A percentile compares a stretch with the other conserved stretches of the same genome.
Conservation (phyloP, 129 eudicot genomes). For the Dittrichia graveolens region DNA sequence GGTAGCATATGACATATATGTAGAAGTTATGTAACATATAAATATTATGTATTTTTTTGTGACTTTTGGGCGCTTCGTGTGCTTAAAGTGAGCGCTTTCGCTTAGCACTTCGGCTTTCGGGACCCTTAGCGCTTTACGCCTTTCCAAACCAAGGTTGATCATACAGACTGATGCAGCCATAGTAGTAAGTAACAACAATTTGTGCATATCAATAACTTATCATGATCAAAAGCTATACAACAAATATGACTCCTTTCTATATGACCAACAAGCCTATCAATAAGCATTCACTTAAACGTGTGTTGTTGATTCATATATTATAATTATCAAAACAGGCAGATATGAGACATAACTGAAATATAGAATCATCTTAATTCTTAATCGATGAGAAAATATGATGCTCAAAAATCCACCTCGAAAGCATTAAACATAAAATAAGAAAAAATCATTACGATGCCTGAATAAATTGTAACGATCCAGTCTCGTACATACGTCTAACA, state of each 20-base stretch:
- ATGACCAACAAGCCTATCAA: background rate
- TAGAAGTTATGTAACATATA: too few relatives aligned
- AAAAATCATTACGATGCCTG: background rate
- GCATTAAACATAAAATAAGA: background rate
- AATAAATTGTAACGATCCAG: background rate
- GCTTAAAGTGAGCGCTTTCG: too few relatives aligned
- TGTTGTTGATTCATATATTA: background rate
- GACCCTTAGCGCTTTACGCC: too few relatives aligned
- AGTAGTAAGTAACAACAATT: too few relatives aligned
- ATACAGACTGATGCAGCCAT: background rate
- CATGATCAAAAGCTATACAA: background rate
- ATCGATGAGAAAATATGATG: background rate
- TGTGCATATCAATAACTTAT: background rate
- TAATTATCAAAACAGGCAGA: background rate
- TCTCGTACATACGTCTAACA: background rate
- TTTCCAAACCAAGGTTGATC: too few relatives aligned
- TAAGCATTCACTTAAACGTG: background rate
- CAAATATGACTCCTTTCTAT: constrained; percentile 1
- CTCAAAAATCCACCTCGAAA: background rate
- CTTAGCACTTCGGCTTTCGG: too few relatives aligned
- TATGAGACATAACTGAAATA: background rate
- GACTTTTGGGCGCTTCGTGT: too few relatives aligned
- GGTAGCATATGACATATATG: too few relatives aligned
- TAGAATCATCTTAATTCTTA: constrained; percentile 4
- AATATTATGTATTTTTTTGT: too few relatives aligned